Evolutionary conservation across 1,139 yeast genomes (phyloP).

Genomic region (Maudiozyma humilis): DNA sequence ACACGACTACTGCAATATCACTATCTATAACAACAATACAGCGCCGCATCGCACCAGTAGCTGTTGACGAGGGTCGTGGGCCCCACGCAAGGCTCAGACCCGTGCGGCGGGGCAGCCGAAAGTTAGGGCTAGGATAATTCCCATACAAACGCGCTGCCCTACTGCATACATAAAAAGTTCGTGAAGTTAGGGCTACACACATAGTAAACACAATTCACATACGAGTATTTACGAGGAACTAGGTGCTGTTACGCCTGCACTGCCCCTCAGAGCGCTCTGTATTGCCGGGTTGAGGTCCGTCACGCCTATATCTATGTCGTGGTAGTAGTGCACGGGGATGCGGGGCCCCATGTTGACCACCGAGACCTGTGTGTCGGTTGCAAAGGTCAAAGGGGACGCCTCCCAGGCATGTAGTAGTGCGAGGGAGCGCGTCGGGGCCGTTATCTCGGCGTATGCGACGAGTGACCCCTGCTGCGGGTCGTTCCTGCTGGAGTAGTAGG

Average conservation of each 20-base stretch:
- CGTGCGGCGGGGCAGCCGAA: neutral
- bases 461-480: neutral
- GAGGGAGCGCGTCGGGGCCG: slow-evolving; percentile 1
- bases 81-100: no score
- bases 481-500: slow-evolving; percentile 9
- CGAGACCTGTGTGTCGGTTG: neutral
- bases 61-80: no score
- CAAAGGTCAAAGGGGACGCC: neutral
- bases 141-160: no score
- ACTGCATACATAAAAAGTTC: no score
- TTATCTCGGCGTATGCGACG: slow-evolving; percentile 8
- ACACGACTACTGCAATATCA: no score
- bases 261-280: no score
- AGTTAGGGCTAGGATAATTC: neutral
- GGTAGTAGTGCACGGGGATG: slow-evolving; percentile 4
- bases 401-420: neutral
- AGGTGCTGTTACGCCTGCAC: no score
- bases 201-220: no score
- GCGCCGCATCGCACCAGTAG: no score
- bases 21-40: no score
- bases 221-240: no score
- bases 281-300: neutral
- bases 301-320: neutral
- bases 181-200: no score
- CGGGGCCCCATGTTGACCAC: neutral